These are phyloP conservation scores for Penicillium corylophilum DNA, from an alignment of 2,329 filamentous ascomycete species.

Conservation along the genomic window DNA sequence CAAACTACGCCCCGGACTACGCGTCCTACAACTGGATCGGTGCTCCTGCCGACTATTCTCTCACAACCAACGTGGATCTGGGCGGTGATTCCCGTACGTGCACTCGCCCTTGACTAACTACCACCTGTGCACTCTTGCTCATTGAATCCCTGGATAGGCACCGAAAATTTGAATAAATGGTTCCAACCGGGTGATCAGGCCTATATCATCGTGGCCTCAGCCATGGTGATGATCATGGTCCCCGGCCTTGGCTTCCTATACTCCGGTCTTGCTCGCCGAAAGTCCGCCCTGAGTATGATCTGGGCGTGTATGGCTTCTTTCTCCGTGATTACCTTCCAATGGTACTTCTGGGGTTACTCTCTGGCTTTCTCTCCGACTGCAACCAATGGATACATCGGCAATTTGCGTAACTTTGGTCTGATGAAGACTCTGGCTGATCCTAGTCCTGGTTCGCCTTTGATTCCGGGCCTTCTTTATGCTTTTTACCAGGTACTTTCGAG, in stretches of 20 bases:
- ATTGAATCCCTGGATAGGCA: slow-evolving; percentile 52
- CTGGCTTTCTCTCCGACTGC: slow-evolving; percentile 82
- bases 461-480: slow-evolving; percentile 86
- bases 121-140: slow-evolving; percentile 3
- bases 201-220: slow-evolving; percentile 84
- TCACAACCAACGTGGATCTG: slow-evolving; percentile 55
- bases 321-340: slow-evolving; percentile 91
- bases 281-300: slow-evolving; percentile 94
- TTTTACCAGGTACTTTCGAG: slow-evolving; percentile 74
- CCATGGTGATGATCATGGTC: slow-evolving; percentile 95
- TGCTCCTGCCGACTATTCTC: slow-evolving; percentile 43
- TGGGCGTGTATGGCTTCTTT: slow-evolving; percentile 96
- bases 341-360: slow-evolving; percentile 99
- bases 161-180: slow-evolving; percentile 93
- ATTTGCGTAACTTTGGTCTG: slow-evolving; percentile 85
- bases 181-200: slow-evolving; percentile 88
- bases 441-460: slow-evolving; percentile 83
- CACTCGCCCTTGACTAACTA: background rate
- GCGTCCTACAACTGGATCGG: slow-evolving; percentile 52
- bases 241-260: slow-evolving; percentile 97
- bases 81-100: slow-evolving; percentile 78
- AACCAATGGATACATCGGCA: slow-evolving; percentile 87
- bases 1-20: slow-evolving; percentile 42
- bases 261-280: slow-evolving; percentile 93
- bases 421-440: slow-evolving; percentile 78